Percentiles rank a stretch among this genome's conserved stretches.
Evolutionary conservation across 768 basidiomycete species (phyloP).

Genomic region (Tricholoma bakamatsutake): DNA sequence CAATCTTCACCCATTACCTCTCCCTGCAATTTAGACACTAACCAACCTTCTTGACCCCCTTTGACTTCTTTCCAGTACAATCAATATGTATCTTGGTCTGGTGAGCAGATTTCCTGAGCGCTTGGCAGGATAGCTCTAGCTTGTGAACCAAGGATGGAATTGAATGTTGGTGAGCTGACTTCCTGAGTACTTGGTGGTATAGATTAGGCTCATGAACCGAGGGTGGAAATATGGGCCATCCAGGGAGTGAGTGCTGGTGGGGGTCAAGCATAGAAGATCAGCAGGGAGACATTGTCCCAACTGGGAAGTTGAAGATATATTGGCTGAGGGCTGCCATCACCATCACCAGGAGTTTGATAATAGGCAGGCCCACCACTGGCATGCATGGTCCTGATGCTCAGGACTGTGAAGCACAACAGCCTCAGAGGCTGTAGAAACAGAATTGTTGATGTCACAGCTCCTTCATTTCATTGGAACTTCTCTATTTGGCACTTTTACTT

Average conservation of each 20-base stretch:
- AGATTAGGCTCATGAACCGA: background rate
- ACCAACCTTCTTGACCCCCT: background rate
- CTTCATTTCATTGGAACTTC: background rate
- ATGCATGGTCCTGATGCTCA: background rate
- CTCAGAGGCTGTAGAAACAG: background rate
- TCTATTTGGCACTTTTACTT: background rate
- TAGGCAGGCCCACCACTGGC: background rate
- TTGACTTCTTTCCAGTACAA: background rate
- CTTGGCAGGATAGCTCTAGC: background rate
- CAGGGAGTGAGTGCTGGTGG: background rate
- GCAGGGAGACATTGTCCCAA: background rate
- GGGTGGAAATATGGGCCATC: background rate
- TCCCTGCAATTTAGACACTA: background rate
- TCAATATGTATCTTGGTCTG: background rate
- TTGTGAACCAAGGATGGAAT: background rate
- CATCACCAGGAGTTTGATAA: background rate
- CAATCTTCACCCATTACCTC: background rate
- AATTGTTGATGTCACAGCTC: background rate
- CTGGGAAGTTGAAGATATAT: background rate
- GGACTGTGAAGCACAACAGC: background rate
- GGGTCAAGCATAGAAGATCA: background rate
- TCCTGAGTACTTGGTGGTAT: background rate
- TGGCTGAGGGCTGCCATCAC: background rate
- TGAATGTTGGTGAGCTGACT: background rate
- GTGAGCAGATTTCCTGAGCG: background rate